Conservation (phyloP, 495 filamentous ascomycete species). For the Penicillium coffeae region DNA sequence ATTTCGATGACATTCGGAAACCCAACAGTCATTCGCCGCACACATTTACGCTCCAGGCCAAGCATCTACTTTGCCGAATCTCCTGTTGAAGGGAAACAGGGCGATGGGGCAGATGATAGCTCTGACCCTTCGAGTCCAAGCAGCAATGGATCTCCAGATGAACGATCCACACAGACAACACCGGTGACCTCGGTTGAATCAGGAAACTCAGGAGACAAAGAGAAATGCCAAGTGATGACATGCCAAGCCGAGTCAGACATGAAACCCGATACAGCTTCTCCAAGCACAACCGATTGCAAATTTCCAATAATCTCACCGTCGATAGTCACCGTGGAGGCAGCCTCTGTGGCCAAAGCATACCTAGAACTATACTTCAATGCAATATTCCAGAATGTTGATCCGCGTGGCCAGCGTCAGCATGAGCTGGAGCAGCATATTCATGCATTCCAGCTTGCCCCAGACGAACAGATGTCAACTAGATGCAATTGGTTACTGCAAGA, state of each 20-base stretch:
- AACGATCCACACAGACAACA: constrained; percentile 35
- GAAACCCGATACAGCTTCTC: constrained; percentile 1
- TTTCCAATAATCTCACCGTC: constrained; percentile 44
- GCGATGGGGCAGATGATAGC: constrained; percentile 33
- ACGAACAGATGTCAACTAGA: constrained; percentile 53
- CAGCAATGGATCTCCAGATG: constrained; percentile 28
- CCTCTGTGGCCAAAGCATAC: constrained; percentile 77
- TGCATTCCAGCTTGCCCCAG: constrained; percentile 44
- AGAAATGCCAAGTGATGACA: constrained; percentile 5
- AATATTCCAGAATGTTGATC: constrained; percentile 49
- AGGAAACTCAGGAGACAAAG: constrained; percentile 15
- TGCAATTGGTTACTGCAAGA: constrained; percentile 61
- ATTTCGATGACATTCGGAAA: constrained; percentile 48
- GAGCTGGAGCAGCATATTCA: constrained; percentile 63
- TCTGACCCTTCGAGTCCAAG: constrained; percentile 39
- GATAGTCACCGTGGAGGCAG: constrained; percentile 71
- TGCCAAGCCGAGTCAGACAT: constrained; percentile 6
- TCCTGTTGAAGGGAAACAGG: constrained; percentile 19
- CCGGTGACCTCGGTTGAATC: constrained; percentile 34
- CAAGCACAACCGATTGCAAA: constrained; percentile 13
- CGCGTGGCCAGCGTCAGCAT: constrained; percentile 62
- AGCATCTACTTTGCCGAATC: constrained; percentile 31
- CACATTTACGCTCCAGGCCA: constrained; percentile 40
- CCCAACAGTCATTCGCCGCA: constrained; percentile 53
- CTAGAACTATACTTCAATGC: constrained; percentile 80